Conservation (phyloP, 441 rosid genomes). For the Mallotus japonicus region DNA sequence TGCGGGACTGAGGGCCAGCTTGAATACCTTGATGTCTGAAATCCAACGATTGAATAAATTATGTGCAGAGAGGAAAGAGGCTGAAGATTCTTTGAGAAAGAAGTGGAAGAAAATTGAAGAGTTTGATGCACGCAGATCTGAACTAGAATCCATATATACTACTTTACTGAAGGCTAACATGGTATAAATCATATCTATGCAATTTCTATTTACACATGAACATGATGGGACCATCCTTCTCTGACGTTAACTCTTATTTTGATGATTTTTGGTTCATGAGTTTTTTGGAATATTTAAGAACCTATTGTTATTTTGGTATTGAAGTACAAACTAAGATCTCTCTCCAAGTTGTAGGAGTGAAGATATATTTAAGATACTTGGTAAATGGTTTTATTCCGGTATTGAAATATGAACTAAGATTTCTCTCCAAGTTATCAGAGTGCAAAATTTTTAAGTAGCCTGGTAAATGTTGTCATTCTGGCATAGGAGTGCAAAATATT, state of each 20-base stretch:
- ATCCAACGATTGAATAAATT: constrained; percentile 74
- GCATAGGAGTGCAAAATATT: background rate
- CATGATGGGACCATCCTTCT: background rate
- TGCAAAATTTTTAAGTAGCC: background rate
- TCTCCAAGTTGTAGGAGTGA: background rate
- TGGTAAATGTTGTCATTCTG: background rate
- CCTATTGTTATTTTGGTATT: background rate
- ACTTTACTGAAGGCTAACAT: constrained; percentile 79
- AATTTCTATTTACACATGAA: constrained; percentile 13
- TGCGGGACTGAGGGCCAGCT: constrained; percentile 83
- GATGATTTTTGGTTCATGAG: background rate
- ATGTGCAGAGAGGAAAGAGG: constrained; percentile 93
- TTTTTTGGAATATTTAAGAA: background rate
- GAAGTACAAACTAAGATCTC: background rate
- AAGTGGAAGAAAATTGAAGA: constrained; percentile 98
- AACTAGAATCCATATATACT: constrained; percentile 80
- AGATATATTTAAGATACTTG: no score
- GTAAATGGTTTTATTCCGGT: no score
- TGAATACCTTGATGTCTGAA: constrained; percentile 81
- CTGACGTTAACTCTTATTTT: constrained; percentile 2
- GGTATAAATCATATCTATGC: constrained; percentile 43
- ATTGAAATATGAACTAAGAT: no score
- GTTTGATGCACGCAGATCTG: constrained; percentile 89
- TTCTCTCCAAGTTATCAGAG: background rate
- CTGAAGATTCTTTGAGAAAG: constrained; percentile 82